Conservation (phyloP, 2,329 filamentous ascomycete genomes). For the Fusarium keratoplasticum region DNA sequence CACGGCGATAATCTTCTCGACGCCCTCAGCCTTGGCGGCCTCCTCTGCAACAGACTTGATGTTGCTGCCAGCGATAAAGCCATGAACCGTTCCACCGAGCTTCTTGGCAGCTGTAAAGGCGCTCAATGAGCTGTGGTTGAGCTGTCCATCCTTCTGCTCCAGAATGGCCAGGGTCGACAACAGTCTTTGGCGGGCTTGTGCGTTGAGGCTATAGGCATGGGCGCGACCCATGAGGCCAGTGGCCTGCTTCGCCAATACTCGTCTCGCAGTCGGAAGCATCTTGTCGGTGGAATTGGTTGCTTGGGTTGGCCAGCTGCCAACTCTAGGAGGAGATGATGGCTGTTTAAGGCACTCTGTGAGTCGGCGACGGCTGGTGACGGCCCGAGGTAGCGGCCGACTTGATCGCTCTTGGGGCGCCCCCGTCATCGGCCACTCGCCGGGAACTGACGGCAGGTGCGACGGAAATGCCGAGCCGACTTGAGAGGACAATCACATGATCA, state of each 20-base stretch:
- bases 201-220: conserved; percentile 41
- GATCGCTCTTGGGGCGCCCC: conserved; percentile 21
- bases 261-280: conserved; percentile 49
- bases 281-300: conserved; percentile 28
- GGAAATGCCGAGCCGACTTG: conserved; percentile 39
- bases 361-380: conserved; percentile 52
- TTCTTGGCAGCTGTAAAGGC: conserved; percentile 88
- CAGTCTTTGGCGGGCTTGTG: conserved; percentile 60
- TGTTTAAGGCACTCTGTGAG: conserved; percentile 18
- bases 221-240: conserved; percentile 44
- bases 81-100: conserved; percentile 86
- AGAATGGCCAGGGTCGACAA: conserved; percentile 91
- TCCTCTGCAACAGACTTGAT: conserved; percentile 82
- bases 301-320: conserved; percentile 24
- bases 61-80: conserved; percentile 85
- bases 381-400: conserved; percentile 50
- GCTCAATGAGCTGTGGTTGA: conserved; percentile 84
- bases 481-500: conserved; percentile 14
- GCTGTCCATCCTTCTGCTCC: conserved; percentile 90
- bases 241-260: conserved; percentile 43
- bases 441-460: conserved; percentile 34
- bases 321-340: conserved; percentile 17
- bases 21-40: conserved; percentile 87
- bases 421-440: conserved; percentile 45
- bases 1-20: conserved; percentile 91